phyloP scores from a whole-genome alignment of 495 filamentous ascomycete species.

The Podospora fimiseda region DNA sequence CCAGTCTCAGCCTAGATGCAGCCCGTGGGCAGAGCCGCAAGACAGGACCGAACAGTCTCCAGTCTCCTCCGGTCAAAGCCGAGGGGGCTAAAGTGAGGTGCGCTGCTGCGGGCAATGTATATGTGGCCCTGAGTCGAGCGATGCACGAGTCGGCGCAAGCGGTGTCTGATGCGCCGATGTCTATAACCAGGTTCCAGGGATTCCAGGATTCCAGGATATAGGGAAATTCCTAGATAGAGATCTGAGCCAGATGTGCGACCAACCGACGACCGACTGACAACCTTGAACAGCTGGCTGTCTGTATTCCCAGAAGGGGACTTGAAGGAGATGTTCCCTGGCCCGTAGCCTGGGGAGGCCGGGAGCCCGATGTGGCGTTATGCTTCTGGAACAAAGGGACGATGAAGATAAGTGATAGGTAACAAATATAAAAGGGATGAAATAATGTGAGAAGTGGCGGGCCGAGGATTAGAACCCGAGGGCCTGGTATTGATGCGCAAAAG shows the following conservation, averaged over 20 bases:
- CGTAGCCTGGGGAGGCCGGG: too few relatives aligned
- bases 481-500: neutral
- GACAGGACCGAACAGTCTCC: neutral
- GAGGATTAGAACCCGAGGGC: neutral
- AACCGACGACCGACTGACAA: slow-evolving; percentile 1
- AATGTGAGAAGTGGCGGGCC: too few relatives aligned
- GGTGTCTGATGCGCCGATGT: slow-evolving; percentile 5
- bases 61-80: neutral
- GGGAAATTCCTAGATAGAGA: too few relatives aligned
- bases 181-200: neutral
- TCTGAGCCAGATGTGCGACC: too few relatives aligned
- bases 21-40: slow-evolving; percentile 4
- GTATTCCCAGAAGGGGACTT: too few relatives aligned
- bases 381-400: too few relatives aligned
- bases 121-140: slow-evolving; percentile 3
- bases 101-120: too few relatives aligned
- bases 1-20: neutral
- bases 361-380: too few relatives aligned
- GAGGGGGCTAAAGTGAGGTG: neutral
- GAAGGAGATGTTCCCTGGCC: too few relatives aligned
- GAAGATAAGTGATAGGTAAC: too few relatives aligned
- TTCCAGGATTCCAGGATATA: neutral
- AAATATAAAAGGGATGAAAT: too few relatives aligned
- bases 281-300: neutral
- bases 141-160: slow-evolving; percentile 4